Evolutionary conservation across 2,329 filamentous ascomycete genomes (phyloP).

Genomic region (Venturia carpophila): DNA sequence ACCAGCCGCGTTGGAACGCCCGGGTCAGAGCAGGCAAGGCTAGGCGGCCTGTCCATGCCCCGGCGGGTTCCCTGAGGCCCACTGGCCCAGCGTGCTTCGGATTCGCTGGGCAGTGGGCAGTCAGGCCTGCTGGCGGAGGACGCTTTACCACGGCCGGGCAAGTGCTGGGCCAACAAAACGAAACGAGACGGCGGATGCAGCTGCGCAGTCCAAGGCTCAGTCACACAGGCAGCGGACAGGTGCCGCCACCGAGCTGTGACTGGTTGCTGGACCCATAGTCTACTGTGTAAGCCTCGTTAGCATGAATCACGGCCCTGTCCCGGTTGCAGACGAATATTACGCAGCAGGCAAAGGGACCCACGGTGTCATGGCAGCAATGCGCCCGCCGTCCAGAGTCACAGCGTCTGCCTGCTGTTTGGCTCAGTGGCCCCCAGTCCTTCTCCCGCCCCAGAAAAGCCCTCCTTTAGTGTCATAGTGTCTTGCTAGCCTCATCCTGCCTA

Average conservation of each 20-base stretch:
- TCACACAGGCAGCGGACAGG: slow-evolving; percentile 1
- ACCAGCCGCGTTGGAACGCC: not conserved
- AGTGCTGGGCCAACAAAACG: slow-evolving; percentile 8
- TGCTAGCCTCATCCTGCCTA: slow-evolving; percentile 19
- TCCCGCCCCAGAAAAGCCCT: slow-evolving; percentile 10
- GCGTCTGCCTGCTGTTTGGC: slow-evolving; percentile 10
- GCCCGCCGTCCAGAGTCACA: not conserved
- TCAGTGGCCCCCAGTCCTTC: not conserved
- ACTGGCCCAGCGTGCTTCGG: not conserved
- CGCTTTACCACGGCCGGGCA: not conserved
- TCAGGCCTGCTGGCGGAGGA: not conserved
- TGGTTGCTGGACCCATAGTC: not conserved
- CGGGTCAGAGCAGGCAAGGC: not conserved
- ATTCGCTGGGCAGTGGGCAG: not conserved
- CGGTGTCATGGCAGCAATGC: slow-evolving; percentile 11
- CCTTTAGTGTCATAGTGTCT: slow-evolving; percentile 17
- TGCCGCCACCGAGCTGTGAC: not conserved
- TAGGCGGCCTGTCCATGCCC: not conserved
- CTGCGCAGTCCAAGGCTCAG: no score
- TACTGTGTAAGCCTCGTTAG: slow-evolving; percentile 15
- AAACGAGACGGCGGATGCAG: slow-evolving; percentile 15
- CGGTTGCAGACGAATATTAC: slow-evolving; percentile 5
- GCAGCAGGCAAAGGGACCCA: slow-evolving; percentile 4
- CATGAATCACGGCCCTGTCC: slow-evolving; percentile 14
- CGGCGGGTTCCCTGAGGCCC: not conserved